Evolutionary conservation across 352 stramenopile species (phyloP).

Genomic region (Phytophthora palmivora): DNA sequence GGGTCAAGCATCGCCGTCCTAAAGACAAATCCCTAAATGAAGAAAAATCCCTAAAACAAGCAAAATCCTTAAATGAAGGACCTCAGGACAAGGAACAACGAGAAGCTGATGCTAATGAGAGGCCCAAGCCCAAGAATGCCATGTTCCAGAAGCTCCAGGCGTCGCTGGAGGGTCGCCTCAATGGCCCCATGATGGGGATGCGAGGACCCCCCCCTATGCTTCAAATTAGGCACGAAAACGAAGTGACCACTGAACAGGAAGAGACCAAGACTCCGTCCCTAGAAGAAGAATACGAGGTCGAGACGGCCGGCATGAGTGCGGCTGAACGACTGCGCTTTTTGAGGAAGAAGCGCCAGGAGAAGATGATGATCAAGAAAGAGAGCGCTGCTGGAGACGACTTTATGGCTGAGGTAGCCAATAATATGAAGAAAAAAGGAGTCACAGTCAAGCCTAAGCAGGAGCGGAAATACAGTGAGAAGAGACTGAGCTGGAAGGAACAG

Average conservation of each 20-base stretch:
- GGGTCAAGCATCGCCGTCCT: conserved; percentile 9
- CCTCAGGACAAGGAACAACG: conserved; percentile 20
- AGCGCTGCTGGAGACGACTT: conserved; percentile 63
- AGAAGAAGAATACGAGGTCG: conserved; percentile 60
- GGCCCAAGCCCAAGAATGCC: conserved; percentile 33
- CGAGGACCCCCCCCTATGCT: conserved; percentile 38
- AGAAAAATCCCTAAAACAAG: conserved; percentile 7
- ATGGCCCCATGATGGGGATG: conserved; percentile 28
- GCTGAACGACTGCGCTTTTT: conserved; percentile 70
- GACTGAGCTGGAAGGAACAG: conserved; percentile 39
- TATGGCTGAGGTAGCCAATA: conserved; percentile 67
- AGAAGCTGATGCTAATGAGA: neutral
- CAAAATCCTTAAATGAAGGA: conserved; percentile 3
- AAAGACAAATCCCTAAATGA: conserved; percentile 13
- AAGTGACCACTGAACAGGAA: neutral
- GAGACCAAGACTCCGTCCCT: conserved; percentile 17
- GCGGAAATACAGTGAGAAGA: conserved; percentile 17
- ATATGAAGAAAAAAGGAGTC: conserved; percentile 76
- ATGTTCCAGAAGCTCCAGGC: conserved; percentile 64
- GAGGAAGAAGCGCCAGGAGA: conserved; percentile 64
- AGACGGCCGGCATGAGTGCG: conserved; percentile 67
- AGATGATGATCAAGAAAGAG: conserved; percentile 60
- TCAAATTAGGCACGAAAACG: conserved; percentile 28
- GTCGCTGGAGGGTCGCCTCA: conserved; percentile 54
- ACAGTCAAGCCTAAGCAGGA: conserved; percentile 21